Percentiles rank a stretch among this genome's conserved stretches.
Evolutionary conservation across 371 early-diverging fungal species (phyloP).

Genomic region (Mortierella sp.): DNA sequence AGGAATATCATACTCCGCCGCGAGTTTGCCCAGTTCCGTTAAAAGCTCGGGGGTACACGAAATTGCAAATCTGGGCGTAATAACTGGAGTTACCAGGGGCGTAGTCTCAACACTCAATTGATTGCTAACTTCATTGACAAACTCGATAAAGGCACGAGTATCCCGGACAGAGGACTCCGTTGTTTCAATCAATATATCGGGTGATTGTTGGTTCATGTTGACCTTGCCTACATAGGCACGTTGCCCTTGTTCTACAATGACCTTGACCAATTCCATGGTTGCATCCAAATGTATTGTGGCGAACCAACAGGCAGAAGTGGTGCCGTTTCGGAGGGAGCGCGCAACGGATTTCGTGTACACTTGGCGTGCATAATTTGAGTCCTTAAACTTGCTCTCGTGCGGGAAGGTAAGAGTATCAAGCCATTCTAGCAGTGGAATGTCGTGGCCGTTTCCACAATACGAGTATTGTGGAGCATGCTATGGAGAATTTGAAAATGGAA

Average conservation of each 20-base stretch:
- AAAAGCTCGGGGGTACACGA: slow-evolving; percentile 81
- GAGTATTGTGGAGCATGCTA: slow-evolving; percentile 96
- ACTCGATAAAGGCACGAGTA: slow-evolving; percentile 79
- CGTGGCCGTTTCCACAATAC: slow-evolving; percentile 89
- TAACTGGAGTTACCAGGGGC: slow-evolving; percentile 75
- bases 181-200: slow-evolving; percentile 80
- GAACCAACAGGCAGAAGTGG: slow-evolving; percentile 93
- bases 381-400: slow-evolving; percentile 78
- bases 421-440: slow-evolving; percentile 92
- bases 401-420: slow-evolving; percentile 90
- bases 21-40: slow-evolving; percentile 77
- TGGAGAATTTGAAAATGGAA: not conserved
- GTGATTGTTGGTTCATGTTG: slow-evolving; percentile 93
- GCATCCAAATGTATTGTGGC: slow-evolving; percentile 89
- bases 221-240: slow-evolving; percentile 95
- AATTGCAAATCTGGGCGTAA: slow-evolving; percentile 94
- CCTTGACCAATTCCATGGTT: slow-evolving; percentile 76
- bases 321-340: slow-evolving; percentile 80
- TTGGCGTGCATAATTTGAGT: slow-evolving; percentile 69
- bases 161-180: slow-evolving; percentile 72
- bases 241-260: slow-evolving; percentile 81
- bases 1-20: slow-evolving; percentile 73
- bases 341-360: slow-evolving; percentile 76
- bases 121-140: slow-evolving; percentile 47
- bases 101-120: not conserved